Percentiles rank a stretch among this genome's conserved stretches.
phyloP scores from a whole-genome alignment of 2,329 filamentous ascomycete species.

The Elsinoe australis region DNA sequence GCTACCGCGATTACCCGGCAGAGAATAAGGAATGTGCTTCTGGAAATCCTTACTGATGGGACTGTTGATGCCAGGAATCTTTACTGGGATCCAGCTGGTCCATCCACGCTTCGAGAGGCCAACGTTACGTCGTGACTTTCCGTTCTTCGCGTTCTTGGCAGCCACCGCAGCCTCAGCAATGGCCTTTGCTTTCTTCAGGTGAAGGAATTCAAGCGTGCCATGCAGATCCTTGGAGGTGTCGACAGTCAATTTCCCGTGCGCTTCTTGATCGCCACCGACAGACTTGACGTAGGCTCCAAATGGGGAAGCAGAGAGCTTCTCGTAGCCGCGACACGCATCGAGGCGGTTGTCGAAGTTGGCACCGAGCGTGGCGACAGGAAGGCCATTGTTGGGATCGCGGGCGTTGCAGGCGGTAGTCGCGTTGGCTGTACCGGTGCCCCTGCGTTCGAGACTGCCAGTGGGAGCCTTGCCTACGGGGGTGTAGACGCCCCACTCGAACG shows the following conservation, averaged over 20 bases:
- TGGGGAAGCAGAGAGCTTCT: not conserved
- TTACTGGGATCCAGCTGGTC: not conserved
- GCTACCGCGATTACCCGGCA: not conserved
- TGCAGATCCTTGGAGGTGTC: not conserved
- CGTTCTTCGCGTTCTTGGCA: no score
- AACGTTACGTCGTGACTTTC: no score
- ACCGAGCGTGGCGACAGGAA: not conserved
- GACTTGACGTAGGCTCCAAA: not conserved
- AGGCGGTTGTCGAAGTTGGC: conserved; percentile 3
- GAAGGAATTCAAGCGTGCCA: not conserved
- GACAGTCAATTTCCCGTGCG: not conserved
- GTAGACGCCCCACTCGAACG: no score
- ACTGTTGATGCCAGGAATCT: conserved; percentile 1
- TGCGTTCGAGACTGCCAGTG: no score
- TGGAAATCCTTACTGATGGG: conserved; percentile 1
- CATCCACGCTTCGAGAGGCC: not conserved
- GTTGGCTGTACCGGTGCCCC: no score
- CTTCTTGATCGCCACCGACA: not conserved
- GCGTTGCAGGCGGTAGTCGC: no score
- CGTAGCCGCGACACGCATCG: not conserved
- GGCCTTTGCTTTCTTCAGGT: not conserved
- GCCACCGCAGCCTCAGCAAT: no score
- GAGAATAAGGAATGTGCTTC: not conserved
- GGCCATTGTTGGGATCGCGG: not conserved
- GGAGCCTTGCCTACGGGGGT: no score